These are phyloP conservation scores for Orobanche coerulescens DNA, from an alignment of 257 asterid genomes.

Conservation along the genomic window DNA sequence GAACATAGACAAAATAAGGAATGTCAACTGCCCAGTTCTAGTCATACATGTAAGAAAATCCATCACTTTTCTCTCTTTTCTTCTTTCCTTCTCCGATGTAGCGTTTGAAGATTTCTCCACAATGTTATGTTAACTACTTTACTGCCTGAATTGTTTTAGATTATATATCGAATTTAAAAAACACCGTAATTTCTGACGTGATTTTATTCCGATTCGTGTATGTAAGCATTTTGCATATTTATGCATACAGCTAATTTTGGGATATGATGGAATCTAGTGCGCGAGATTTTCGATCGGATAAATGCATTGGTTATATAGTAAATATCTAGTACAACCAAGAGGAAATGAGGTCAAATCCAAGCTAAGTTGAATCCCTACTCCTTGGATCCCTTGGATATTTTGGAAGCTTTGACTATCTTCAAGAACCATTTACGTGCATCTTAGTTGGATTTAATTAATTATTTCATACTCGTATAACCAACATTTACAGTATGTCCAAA, in stretches of 20 bases:
- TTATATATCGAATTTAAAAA: too few species aligned
- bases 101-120: conserved; percentile 4
- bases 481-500: too few species aligned
- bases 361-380: neutral
- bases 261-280: neutral
- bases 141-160: neutral
- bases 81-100: neutral
- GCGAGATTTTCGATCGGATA: neutral
- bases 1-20: conserved; percentile 89
- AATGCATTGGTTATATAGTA: too few species aligned
- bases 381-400: neutral
- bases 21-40: conserved; percentile 83
- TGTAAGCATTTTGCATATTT: neutral
- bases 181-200: too few species aligned
- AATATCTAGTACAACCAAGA: too few species aligned
- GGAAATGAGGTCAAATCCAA: too few species aligned
- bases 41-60: conserved; percentile 87
- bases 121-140: neutral
- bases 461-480: too few species aligned
- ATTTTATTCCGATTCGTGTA: neutral
- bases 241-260: neutral
- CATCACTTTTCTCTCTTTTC: neutral
- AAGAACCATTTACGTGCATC: too few species aligned
- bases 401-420: too few species aligned
- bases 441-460: too few species aligned